Evolutionary conservation across 2,329 filamentous ascomycete species (phyloP), one percentile per base, ranked within the genome.

Genomic region (Diplodia intermedia): DNA sequence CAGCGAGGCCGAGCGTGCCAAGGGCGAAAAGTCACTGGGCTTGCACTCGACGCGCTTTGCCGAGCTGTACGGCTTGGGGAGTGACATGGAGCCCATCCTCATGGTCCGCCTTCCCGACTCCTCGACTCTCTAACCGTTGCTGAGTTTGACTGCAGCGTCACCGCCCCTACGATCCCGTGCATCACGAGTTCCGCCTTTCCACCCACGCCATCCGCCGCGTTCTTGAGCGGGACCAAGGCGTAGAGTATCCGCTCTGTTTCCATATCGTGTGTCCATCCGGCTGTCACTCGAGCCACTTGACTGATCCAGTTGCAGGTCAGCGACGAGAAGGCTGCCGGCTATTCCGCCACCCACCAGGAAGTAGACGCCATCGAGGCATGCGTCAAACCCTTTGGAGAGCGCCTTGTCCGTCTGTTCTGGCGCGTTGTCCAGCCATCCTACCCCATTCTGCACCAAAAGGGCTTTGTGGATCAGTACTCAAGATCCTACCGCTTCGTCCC

Each of bases 341-440:
- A 66, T 47, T 53, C 49, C 18, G 18, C 63, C 9, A 43, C 50
- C 63, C 31, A 43, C 23, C 63, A 66, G 29, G 63, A 66, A 55
- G 63, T 66, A 66, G 63, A 66, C 23, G 20, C 50, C 50, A 66
- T 66, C 36, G 63, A 66, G 36, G 53, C 50, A 18, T 66, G 63
- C 38, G 63, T 66, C 15, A 66, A 56, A 36, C 63, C 63, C 15
- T 66, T 55, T 26, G 63, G 63, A 14, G 50, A 54, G 23, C 63
- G 63, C 63, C 82, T 95, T 62, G 86, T 94, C 66, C 87, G 91
- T 71, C 81, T 94, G 12, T 94, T 92, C 81, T 94, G 94, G 71
- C 81, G 85, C 31, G 85, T 87, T 49, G 82, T 88, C 9, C 86
- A 88, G 71, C 86, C 86, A 0, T 83, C 81, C 68, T 88, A 86